Conservation (phyloP, 2,329 filamentous ascomycete species). For the Aspergillus arachidicola region DNA sequence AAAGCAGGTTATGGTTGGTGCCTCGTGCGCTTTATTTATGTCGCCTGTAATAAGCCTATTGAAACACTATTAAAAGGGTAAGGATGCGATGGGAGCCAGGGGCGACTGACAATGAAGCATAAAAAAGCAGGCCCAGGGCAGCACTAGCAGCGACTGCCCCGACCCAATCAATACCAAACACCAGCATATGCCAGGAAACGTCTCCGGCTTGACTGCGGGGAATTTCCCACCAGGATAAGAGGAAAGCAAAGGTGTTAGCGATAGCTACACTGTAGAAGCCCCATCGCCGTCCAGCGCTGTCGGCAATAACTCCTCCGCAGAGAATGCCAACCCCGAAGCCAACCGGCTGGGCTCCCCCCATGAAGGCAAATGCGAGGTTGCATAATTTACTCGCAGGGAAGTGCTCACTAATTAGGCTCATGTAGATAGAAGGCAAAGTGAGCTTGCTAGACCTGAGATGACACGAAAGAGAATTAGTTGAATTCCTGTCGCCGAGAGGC, state of each 20-base stretch:
- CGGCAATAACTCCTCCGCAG: conserved; percentile 37
- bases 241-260: conserved; percentile 16
- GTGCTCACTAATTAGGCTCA: conserved; percentile 49
- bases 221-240: not conserved
- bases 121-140: conserved; percentile 52
- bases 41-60: not conserved
- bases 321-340: conserved; percentile 12
- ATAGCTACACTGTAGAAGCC: conserved; percentile 51
- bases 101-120: conserved; percentile 36
- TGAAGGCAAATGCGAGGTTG: conserved; percentile 52
- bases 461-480: conserved; percentile 49
- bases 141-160: conserved; percentile 48
- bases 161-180: conserved; percentile 50
- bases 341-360: conserved; percentile 4
- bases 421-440: conserved; percentile 48
- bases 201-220: conserved; percentile 32
- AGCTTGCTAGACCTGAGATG: conserved; percentile 46
- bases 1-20: not conserved
- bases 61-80: not conserved
- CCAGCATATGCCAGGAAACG: not conserved
- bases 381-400: conserved; percentile 47
- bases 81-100: too few relatives aligned
- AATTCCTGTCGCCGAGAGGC: conserved; percentile 27
- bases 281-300: conserved; percentile 51
- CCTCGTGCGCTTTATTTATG: not conserved